Conservation (phyloP, 495 filamentous ascomycete species). For the Delitschia confertaspora region DNA sequence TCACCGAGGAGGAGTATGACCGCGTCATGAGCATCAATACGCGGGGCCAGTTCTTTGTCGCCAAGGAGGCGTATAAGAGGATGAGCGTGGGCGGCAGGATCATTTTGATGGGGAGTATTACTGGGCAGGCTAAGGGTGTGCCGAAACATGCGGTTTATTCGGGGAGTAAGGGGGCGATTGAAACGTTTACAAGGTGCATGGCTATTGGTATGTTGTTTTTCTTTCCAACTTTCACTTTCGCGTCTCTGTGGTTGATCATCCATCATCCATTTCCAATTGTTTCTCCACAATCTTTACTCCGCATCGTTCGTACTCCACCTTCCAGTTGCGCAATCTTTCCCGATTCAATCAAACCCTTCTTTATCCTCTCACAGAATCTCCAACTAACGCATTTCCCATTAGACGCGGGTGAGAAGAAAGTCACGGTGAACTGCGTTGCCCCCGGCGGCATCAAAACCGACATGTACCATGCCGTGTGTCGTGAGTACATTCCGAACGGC, state of each 20-base stretch:
- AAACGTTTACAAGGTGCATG: conserved; percentile 50
- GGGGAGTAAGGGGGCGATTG: conserved; percentile 49
- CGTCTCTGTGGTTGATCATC: too few relatives aligned
- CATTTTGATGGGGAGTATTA: conserved; percentile 57
- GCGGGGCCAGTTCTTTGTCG: conserved; percentile 55
- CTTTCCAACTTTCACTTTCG: too few relatives aligned
- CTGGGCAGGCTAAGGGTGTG: conserved; percentile 53
- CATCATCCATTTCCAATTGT: too few relatives aligned
- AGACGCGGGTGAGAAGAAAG: conserved; percentile 43
- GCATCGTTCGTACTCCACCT: neutral
- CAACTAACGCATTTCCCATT: conserved; percentile 8
- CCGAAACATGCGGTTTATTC: conserved; percentile 57
- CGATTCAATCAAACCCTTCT: neutral
- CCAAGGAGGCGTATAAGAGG: conserved; percentile 57
- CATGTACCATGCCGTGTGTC: conserved; percentile 58
- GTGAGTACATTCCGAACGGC: conserved; percentile 55
- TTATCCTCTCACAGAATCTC: neutral
- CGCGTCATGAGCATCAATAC: conserved; percentile 50
- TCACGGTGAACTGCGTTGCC: conserved; percentile 58
- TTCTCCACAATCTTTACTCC: too few relatives aligned
- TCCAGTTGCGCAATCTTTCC: neutral
- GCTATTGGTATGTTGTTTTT: conserved; percentile 43
- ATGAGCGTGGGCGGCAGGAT: conserved; percentile 52
- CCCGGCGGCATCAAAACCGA: conserved; percentile 62
- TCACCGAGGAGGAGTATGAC: conserved; percentile 46